These are phyloP conservation scores for cucumber (Cucumis sativus) DNA, from an alignment of 306 rosid genomes.

Conservation along the genomic window DNA sequence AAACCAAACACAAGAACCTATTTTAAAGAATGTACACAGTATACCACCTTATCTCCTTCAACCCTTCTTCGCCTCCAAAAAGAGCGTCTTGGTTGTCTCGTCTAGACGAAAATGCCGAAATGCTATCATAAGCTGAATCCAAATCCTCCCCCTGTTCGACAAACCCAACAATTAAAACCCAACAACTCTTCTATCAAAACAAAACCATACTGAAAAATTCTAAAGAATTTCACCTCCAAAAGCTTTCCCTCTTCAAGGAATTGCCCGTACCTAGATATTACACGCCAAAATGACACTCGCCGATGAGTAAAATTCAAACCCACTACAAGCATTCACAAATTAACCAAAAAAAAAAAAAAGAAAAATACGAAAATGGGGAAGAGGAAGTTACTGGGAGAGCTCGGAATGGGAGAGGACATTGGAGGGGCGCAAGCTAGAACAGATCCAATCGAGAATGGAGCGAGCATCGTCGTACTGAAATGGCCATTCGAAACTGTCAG, in stretches of 20 bases:
- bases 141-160: conserved; percentile 64
- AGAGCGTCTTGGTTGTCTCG: conserved; percentile 81
- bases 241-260: conserved; percentile 80
- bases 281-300: neutral
- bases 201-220: neutral
- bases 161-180: neutral
- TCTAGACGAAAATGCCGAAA: conserved; percentile 77
- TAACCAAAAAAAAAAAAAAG: neutral
- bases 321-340: neutral
- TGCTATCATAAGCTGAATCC: conserved; percentile 84
- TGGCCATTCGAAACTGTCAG: conserved; percentile 96
- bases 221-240: conserved; percentile 42
- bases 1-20: neutral
- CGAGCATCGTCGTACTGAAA: conserved; percentile 84
- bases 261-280: conserved; percentile 49
- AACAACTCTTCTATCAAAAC: neutral
- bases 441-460: conserved; percentile 84
- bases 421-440: conserved; percentile 82
- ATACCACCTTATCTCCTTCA: conserved; percentile 65
- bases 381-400: conserved; percentile 49
- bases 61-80: conserved; percentile 77
- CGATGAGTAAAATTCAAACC: neutral
- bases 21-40: neutral
- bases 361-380: neutral
- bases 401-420: conserved; percentile 75